These are phyloP conservation scores for Coemansia sp. DNA, from an alignment of 192 early-diverging fungal genomes.

Conservation along the genomic window DNA sequence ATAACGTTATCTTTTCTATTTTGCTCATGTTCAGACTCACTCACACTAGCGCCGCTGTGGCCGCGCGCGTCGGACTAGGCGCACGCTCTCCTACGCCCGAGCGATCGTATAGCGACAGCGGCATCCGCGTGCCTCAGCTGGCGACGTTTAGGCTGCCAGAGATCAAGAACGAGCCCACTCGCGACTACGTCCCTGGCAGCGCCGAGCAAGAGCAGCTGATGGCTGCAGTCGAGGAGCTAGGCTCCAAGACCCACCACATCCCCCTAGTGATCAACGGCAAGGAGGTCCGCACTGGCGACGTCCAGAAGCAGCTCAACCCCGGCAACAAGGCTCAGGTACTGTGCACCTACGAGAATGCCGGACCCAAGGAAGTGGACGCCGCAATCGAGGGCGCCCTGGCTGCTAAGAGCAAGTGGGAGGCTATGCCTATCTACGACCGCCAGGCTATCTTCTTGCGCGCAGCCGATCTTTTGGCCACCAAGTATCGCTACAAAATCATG, in stretches of 20 bases:
- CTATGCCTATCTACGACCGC: slow-evolving; percentile 91
- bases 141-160: slow-evolving; percentile 80
- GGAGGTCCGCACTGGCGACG: slow-evolving; percentile 71
- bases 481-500: slow-evolving; percentile 90
- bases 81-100: slow-evolving; percentile 18
- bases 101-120: slow-evolving; percentile 16
- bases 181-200: slow-evolving; percentile 75
- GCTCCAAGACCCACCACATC: slow-evolving; percentile 67
- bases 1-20: not conserved
- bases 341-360: slow-evolving; percentile 84
- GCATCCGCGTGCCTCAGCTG: slow-evolving; percentile 61
- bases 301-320: slow-evolving; percentile 76
- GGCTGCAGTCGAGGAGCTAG: slow-evolving; percentile 77
- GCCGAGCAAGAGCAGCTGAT: slow-evolving; percentile 72
- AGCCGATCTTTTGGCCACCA: slow-evolving; percentile 87
- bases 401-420: slow-evolving; percentile 89
- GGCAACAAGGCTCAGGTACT: slow-evolving; percentile 80
- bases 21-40: slow-evolving; percentile 28
- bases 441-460: slow-evolving; percentile 96
- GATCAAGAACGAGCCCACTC: slow-evolving; percentile 87
- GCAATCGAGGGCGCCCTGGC: slow-evolving; percentile 87
- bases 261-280: slow-evolving; percentile 86
- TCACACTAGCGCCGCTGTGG: slow-evolving; percentile 15
- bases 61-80: slow-evolving; percentile 9
- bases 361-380: slow-evolving; percentile 65